Evolutionary conservation across 352 stramenopile species (phyloP).

Genomic region (Elongisporangium prolatum): DNA sequence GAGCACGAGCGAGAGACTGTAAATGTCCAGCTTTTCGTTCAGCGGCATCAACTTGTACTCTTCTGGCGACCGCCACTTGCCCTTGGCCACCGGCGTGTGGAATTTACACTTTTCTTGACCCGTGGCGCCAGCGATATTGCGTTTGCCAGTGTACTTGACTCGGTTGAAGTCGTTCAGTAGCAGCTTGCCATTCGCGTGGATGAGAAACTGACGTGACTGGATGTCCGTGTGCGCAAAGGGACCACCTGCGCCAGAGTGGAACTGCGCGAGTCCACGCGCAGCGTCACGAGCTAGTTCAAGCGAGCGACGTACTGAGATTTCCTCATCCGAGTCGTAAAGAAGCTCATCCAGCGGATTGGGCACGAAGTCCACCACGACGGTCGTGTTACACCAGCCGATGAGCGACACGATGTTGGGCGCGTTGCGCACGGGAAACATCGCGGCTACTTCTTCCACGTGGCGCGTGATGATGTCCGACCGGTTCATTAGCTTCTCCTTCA

Average conservation of each 20-base stretch:
- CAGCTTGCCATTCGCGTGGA: constrained; percentile 47
- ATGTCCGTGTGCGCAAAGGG: constrained; percentile 80
- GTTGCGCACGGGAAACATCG: constrained; percentile 66
- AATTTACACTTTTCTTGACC: constrained; percentile 49
- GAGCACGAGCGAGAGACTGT: constrained; percentile 65
- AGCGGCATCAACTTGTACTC: constrained; percentile 47
- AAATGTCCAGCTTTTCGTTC: constrained; percentile 63
- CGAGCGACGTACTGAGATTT: constrained; percentile 36
- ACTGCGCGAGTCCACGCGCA: constrained; percentile 49
- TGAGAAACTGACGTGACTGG: constrained; percentile 74
- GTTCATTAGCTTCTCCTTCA: constrained; percentile 52
- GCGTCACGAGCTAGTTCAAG: constrained; percentile 50
- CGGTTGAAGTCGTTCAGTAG: constrained; percentile 83
- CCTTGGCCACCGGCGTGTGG: constrained; percentile 57
- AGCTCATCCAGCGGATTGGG: constrained; percentile 53
- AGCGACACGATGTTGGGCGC: constrained; percentile 67
- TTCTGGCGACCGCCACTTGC: constrained; percentile 74
- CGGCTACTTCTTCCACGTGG: constrained; percentile 64
- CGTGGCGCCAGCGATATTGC: constrained; percentile 27
- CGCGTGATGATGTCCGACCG: constrained; percentile 61
- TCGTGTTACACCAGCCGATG: constrained; percentile 73
- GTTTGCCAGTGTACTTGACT: constrained; percentile 59
- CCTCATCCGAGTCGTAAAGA: constrained; percentile 42
- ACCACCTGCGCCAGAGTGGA: constrained; percentile 57
- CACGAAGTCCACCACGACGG: constrained; percentile 72